Conservation (phyloP, 306 rosid genomes). For the Vigna angularis region DNA sequence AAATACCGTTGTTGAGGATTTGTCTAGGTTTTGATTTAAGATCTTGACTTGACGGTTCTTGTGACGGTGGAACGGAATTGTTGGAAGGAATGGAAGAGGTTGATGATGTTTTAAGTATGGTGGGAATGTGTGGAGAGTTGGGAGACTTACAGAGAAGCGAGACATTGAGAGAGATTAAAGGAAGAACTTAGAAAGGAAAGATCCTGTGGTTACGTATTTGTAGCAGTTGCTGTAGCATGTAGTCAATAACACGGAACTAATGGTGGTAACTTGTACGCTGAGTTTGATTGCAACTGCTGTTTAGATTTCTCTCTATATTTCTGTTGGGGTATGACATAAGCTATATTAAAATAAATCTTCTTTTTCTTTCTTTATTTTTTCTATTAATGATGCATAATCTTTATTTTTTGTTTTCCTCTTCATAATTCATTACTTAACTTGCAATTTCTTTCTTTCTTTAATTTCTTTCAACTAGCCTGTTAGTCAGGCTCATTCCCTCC, state of each 20-base stretch:
- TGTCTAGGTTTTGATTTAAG: conserved; percentile 52
- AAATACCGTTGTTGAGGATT: conserved; percentile 58
- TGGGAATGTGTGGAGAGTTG: conserved; percentile 56
- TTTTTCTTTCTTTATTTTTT: too few species aligned
- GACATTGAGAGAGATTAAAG: conserved; percentile 52
- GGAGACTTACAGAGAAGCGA: conserved; percentile 33
- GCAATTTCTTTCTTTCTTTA: too few species aligned
- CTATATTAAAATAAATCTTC: too few species aligned
- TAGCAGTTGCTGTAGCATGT: not conserved
- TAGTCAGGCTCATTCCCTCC: too few species aligned
- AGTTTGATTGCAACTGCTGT: conserved; percentile 27
- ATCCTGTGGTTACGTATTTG: conserved; percentile 3
- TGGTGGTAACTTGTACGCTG: conserved; percentile 22
- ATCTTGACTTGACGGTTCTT: conserved; percentile 44
- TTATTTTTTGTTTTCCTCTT: too few species aligned
- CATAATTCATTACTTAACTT: too few species aligned
- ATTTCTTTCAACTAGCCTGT: too few species aligned
- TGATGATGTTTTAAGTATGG: conserved; percentile 52
- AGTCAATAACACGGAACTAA: not conserved
- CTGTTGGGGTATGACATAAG: too few species aligned
- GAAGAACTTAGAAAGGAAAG: not conserved
- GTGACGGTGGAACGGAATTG: conserved; percentile 35
- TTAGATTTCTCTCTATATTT: not conserved
- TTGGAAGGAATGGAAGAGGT: conserved; percentile 28
- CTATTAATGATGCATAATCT: too few species aligned